phyloP scores from a whole-genome alignment of 1,284 basidiomycete species.

The Rhodotorula sp. region DNA sequence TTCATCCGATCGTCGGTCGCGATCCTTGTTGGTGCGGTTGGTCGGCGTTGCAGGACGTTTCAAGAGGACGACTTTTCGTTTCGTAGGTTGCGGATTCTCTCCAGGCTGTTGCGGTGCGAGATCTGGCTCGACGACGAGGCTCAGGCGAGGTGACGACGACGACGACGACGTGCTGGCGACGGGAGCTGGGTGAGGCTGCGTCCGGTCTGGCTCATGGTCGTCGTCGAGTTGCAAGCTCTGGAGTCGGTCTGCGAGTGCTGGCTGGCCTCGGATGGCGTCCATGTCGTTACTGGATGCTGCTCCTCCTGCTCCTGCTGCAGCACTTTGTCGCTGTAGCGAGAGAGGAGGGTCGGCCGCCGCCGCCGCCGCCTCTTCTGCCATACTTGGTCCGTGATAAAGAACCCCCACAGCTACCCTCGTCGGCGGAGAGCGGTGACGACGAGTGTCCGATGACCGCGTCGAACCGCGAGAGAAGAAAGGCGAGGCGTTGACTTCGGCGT shows the following conservation, averaged over 20 bases:
- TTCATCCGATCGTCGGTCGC: not conserved
- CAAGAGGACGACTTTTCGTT: conserved; percentile 2
- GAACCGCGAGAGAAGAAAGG: too few species aligned
- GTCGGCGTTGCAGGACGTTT: not conserved
- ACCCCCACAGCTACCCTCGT: too few species aligned
- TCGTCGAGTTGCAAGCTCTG: not conserved
- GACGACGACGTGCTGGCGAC: conserved; percentile 9
- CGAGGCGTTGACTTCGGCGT: too few species aligned
- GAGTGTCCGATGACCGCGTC: too few species aligned
- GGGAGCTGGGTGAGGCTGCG: not conserved
- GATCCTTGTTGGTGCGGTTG: not conserved
- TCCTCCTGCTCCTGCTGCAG: too few species aligned
- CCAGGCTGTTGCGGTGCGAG: not conserved
- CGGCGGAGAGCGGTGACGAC: too few species aligned
- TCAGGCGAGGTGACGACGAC: not conserved
- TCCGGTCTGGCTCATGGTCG: not conserved
- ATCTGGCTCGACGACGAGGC: not conserved
- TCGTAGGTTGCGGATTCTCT: not conserved
- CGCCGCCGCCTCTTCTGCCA: too few species aligned
- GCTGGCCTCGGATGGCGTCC: not conserved
- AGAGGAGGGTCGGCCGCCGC: too few species aligned
- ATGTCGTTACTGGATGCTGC: too few species aligned
- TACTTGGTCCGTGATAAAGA: too few species aligned
- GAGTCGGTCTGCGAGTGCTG: not conserved
- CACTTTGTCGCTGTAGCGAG: too few species aligned